Conservation (phyloP, 106 monocot genomes). For the Dendrobium catenatum region DNA sequence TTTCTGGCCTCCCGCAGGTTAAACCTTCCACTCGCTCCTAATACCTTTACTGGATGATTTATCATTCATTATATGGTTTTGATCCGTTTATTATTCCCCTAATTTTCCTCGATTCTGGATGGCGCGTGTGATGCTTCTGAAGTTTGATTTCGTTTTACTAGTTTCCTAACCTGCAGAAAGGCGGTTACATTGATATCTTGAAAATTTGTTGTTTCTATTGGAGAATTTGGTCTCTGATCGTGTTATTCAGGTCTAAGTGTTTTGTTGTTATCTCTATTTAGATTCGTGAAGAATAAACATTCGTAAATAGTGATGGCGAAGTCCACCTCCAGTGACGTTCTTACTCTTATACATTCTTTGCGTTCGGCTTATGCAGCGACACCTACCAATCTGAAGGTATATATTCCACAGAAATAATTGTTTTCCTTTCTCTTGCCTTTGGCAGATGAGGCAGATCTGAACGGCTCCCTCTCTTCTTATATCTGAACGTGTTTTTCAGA, state of each 20-base stretch:
- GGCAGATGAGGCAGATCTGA: not conserved
- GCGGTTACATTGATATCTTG: too few relatives aligned
- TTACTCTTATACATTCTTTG: constrained; percentile 67
- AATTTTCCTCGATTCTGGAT: too few relatives aligned
- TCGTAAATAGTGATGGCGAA: constrained; percentile 46
- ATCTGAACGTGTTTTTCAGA: constrained; percentile 32
- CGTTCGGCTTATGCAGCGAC: constrained; percentile 75
- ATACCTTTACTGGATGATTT: too few relatives aligned
- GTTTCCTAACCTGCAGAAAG: too few relatives aligned
- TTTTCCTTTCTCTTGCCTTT: not conserved
- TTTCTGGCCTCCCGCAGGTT: too few relatives aligned
- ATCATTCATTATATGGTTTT: too few relatives aligned
- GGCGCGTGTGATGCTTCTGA: too few relatives aligned
- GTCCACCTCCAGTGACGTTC: constrained; percentile 51
- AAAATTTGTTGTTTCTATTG: too few relatives aligned
- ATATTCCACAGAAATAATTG: not conserved
- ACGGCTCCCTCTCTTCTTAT: not conserved
- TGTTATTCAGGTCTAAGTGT: not conserved
- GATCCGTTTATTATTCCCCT: too few relatives aligned
- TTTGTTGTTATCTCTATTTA: not conserved
- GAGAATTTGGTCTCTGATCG: too few relatives aligned
- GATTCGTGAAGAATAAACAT: not conserved
- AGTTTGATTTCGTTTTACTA: too few relatives aligned
- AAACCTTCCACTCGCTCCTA: too few relatives aligned
- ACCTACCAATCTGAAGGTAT: constrained; percentile 80